These are phyloP conservation scores for Puccinia coronata DNA, from an alignment of 1,284 basidiomycete genomes.

Conservation along the genomic window DNA sequence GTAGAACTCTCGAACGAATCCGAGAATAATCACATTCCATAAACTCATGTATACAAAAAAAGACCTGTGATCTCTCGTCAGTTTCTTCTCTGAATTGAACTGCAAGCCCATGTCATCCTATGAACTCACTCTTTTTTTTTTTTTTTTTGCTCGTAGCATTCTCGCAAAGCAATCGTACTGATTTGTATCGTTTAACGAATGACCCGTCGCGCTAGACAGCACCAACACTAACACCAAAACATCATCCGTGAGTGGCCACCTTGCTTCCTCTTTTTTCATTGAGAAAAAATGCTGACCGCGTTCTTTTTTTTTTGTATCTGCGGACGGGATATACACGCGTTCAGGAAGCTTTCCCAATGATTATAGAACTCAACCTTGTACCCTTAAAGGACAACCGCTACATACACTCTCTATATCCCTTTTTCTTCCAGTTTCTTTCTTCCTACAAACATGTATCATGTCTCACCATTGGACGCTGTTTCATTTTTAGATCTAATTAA, in stretches of 20 bases:
- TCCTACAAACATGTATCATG: too few species aligned
- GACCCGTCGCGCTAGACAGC: not conserved
- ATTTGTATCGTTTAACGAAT: not conserved
- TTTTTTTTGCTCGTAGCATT: not conserved
- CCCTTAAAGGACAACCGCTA: too few species aligned
- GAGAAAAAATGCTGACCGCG: not conserved
- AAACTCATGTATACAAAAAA: not conserved
- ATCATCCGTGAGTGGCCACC: not conserved
- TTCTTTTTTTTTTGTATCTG: not conserved
- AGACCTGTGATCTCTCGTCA: not conserved
- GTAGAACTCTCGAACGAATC: constrained; percentile 41
- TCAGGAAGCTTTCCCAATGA: too few species aligned
- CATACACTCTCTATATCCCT: too few species aligned
- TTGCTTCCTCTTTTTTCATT: not conserved
- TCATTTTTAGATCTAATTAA: too few species aligned
- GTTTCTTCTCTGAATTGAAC: not conserved
- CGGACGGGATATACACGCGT: not conserved
- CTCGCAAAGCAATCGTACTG: not conserved
- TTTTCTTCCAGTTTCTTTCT: too few species aligned
- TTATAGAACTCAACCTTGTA: too few species aligned
- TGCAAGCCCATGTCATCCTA: not conserved
- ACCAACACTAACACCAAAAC: not conserved
- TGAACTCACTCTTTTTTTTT: not conserved
- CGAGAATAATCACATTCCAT: not conserved
- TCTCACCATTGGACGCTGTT: too few species aligned